Base-by-base conservation (phyloP, 2,329 filamentous ascomycete species). In the Furcasterigmium furcatum region DNA sequence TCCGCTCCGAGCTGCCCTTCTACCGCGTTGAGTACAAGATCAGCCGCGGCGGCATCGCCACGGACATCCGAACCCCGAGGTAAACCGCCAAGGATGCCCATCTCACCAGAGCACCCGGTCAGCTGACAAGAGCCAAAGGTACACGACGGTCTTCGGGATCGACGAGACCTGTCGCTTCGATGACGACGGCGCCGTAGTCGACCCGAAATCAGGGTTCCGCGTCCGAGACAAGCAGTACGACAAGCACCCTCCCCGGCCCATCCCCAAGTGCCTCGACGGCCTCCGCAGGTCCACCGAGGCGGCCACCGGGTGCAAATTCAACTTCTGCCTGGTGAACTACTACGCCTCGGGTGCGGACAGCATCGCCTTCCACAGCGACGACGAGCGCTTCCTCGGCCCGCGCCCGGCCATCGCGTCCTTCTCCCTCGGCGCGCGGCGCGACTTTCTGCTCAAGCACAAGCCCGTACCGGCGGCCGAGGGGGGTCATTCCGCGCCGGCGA, bases 281-380 rank as follows among this genome's bases (percentile, higher is more conserved):
- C 72, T 92, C 8, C 77, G 82, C 9, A 66, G 63, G 27, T 72
- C 80, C 9, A 82, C 85, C 2, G 85, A 92, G 62, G 72, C 74
- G 5, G 78, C 80, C 1, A 88, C 85, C 1, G 76, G 74, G n/a
- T 79, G 79, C 56, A 74, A 59, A 1, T 92, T 86, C 66, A 92
- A 92, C 59, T 89, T 91, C 60, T 87, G 84, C 48, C 74, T 92
- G 2, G 85, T 92, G 5, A 92, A 92, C 58, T 92, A 92, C 67
- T 92, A 92, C 58, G 84, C 84, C n/a, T 79, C 78, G 4, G 87
- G 88, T 0, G 70, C 80, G 6, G 87, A 92, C 61, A 88, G 84
- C 53, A 92, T 92, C 41, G 79, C 83, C 10, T 92, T 86, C 57
- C 87, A 92, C 63, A 87, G 83, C 41, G 88, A 92, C 54, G 87